A percentile compares a stretch with the other conserved stretches of the same genome.
Conservation (phyloP, 805 yeast species). For the Myxozyma mucilagina region DNA sequence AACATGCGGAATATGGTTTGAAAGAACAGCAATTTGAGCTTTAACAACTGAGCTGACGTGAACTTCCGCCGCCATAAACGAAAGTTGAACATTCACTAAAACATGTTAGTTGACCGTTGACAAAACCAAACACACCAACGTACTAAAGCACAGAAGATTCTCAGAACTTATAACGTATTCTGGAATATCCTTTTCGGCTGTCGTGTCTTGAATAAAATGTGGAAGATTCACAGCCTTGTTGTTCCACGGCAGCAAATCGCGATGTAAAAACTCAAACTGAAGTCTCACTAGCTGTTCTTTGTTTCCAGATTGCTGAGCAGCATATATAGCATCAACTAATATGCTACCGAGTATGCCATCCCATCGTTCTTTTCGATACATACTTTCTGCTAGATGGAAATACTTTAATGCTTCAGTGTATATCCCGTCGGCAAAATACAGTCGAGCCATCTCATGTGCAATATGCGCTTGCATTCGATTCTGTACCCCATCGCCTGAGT, state of each 20-base stretch:
- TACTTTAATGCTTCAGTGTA: slow-evolving; percentile 48
- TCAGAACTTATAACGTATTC: slow-evolving; percentile 11
- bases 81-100: slow-evolving; percentile 17
- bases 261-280: slow-evolving; percentile 23
- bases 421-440: slow-evolving; percentile 40
- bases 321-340: slow-evolving; percentile 44
- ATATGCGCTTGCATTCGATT: slow-evolving; percentile 25
- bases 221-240: slow-evolving; percentile 3
- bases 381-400: slow-evolving; percentile 44
- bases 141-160: slow-evolving; percentile 14
- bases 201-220: background rate
- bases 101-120: background rate
- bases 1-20: slow-evolving; percentile 14
- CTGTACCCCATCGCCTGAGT: slow-evolving; percentile 16
- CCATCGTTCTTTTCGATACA: slow-evolving; percentile 50
- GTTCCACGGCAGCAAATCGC: slow-evolving; percentile 19
- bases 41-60: slow-evolving; percentile 11
- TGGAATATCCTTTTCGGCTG: background rate
- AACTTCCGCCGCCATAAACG: slow-evolving; percentile 18
- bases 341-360: slow-evolving; percentile 39
- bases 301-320: slow-evolving; percentile 34
- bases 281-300: slow-evolving; percentile 14
- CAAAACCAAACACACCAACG: background rate
- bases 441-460: slow-evolving; percentile 50
- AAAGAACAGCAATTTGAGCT: slow-evolving; percentile 19